Conservation (phyloP, 75 land plant species). For the Larix kaempferi region DNA sequence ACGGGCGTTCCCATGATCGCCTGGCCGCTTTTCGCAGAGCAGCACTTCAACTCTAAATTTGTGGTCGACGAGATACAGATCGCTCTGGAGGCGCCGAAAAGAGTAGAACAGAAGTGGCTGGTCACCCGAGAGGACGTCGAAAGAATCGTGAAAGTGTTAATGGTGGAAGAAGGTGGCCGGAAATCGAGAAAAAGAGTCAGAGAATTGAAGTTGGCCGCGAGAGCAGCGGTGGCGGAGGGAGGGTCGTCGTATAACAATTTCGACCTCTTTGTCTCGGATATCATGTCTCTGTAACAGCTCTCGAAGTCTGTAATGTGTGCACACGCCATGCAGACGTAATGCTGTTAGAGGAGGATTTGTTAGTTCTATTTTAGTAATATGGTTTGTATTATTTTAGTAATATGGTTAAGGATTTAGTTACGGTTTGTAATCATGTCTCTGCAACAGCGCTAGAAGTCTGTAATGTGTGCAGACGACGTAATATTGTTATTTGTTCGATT, state of each 20-base stretch:
- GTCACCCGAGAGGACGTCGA: slow-evolving; percentile 2
- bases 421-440: too few relatives aligned
- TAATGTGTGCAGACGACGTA: too few relatives aligned
- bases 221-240: neutral
- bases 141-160: neutral
- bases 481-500: too few relatives aligned
- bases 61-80: slow-evolving; percentile 1
- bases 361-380: too few relatives aligned
- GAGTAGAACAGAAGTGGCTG: neutral
- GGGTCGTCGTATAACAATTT: neutral
- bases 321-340: too few relatives aligned
- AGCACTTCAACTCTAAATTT: neutral
- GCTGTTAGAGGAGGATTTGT: too few relatives aligned
- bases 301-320: too few relatives aligned
- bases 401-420: too few relatives aligned
- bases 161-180: neutral
- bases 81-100: neutral
- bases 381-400: too few relatives aligned
- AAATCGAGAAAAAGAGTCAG: neutral
- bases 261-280: neutral
- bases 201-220: neutral
- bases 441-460: too few relatives aligned
- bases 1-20: slow-evolving; percentile 9
- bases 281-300: too few relatives aligned
- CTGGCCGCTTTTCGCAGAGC: slow-evolving; percentile 13